Percentiles rank a stretch among this genome's conserved stretches.
Conservation (phyloP, 73 alveolate species). For the Tetrahymena thermophila region DNA sequence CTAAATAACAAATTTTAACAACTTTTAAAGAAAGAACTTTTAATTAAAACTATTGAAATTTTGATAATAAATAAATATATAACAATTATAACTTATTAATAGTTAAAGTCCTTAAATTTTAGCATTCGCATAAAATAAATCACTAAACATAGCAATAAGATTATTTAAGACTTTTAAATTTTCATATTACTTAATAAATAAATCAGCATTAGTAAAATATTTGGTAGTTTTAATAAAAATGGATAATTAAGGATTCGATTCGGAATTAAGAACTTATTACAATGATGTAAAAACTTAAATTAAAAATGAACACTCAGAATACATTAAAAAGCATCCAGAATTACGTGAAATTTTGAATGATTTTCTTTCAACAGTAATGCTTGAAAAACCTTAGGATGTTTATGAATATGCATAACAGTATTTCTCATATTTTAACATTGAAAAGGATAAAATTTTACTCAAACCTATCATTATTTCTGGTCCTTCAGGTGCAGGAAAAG, state of each 20-base stretch:
- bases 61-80: too few relatives aligned
- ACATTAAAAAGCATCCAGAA: slow-evolving; percentile 73
- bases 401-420: slow-evolving; percentile 76
- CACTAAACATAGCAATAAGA: background rate
- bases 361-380: slow-evolving; percentile 67
- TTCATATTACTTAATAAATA: background rate
- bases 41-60: background rate
- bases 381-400: slow-evolving; percentile 90
- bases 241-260: background rate
- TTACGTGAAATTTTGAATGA: slow-evolving; percentile 76
- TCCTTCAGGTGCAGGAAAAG: slow-evolving; percentile 88
- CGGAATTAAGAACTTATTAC: background rate
- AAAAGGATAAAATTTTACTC: slow-evolving; percentile 58
- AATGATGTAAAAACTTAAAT: slow-evolving; percentile 18
- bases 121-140: background rate
- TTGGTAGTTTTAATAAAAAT: background rate
- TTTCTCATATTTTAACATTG: slow-evolving; percentile 72
- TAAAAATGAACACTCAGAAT: slow-evolving; percentile 42
- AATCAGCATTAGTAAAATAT: background rate
- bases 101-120: too few relatives aligned
- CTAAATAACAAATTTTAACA: background rate
- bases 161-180: too few relatives aligned
- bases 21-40: background rate
- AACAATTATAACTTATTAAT: background rate
- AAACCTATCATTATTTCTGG: slow-evolving; percentile 80